Base-by-base conservation (phyloP, 768 basidiomycete genomes). In the Pulveroboletus sp. region DNA sequence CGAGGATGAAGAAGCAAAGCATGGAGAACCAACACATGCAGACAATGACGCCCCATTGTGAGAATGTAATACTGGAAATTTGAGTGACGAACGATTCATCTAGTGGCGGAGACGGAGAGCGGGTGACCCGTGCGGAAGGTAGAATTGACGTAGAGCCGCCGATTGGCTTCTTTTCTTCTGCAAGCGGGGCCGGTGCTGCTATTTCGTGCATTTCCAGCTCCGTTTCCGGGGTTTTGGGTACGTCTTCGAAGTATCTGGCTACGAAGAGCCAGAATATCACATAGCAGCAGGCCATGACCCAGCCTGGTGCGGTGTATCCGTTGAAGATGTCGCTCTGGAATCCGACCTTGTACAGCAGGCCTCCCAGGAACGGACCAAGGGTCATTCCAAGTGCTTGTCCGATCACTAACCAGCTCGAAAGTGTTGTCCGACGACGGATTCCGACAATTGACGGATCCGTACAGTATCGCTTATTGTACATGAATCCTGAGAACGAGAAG, bases 11-110 rank as follows among this genome's bases (percentile, higher is more conserved):
- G 71, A 85, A 86, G 65, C 76, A 83, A 19, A 79, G 73, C 79
- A 83, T 83, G 39, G 82, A 75, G 58, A 79, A 81, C 78, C 82
- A 86, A 62, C 82, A 85, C 80, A 86, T 83, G 60, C 78, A 82
- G 34, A 73, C 54, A 19, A 78, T 71, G 49, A 81, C 77, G 20
- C 78, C 79, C 76, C 77, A 53, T 76, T 65, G 51, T 8, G 62
- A 46, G 9, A n/a, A 39, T 7, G 67, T 63, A 47, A 64, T 43
- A 11, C 23, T 51, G 43, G 42, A 73, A 79, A 47, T 67, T 68
- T 14, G 57, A 36, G 46, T 3, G 5, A 32, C 5, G 26, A 52
- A 36, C 6, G 61, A 47, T 30, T 48, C 58, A 14, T 49, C 44
- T 12, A 42, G 14, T 41, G 12, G 13, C 57, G 40, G 82, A 85